Evolutionary conservation across 2,329 filamentous ascomycete genomes (phyloP), one percentile per base, ranked within the genome.

Genomic region (Penicillium sp.): DNA sequence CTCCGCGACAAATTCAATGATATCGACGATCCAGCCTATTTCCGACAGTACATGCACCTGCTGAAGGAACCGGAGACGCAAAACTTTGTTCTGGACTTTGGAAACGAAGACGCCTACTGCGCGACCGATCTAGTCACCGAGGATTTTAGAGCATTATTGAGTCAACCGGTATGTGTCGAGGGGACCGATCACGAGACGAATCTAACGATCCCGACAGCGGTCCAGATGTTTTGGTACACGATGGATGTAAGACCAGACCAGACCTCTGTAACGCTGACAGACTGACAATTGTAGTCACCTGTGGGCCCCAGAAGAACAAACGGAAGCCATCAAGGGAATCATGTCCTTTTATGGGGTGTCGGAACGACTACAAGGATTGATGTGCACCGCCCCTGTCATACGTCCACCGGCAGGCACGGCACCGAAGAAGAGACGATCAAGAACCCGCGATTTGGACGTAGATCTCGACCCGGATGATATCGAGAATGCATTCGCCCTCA

Each of bases 261-360:
- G 14, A 22, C n/a, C 15, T 35, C 6, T 9, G 4, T 4, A 18
- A 7, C 14, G 18, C 45, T 25, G 26, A 20, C 15, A 40, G 9
- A 42, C n/a, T 23, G 14, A 15, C 33, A n/a, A 15, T 22, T 40
- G 33, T 26, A 86, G 84, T 62, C 89, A 91, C 59, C 81, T 92
- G 25, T 92, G 87, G 86, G 79, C 83, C 45, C 88, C 88, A 0
- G 82, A 84, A 63, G 70, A 73, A 18, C 87, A 90, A 63, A 77
- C 75, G 33, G 76, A 82, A 3, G 67, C 82, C 9, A 78, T 91
- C 43, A 76, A 78, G 61, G 74, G 71, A 4, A 78, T 91, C 23
- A 85, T 83, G 15, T 74, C 76, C 33, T 78, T 82, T 48, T 92
- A 90, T 68, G 82, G 83, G 44, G 88, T 92, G 62, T 89, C 89